Evolutionary conservation across 2,329 filamentous ascomycete species (phyloP), one percentile per base, ranked within the genome.

Genomic region (Trichothecium sympodiale): DNA sequence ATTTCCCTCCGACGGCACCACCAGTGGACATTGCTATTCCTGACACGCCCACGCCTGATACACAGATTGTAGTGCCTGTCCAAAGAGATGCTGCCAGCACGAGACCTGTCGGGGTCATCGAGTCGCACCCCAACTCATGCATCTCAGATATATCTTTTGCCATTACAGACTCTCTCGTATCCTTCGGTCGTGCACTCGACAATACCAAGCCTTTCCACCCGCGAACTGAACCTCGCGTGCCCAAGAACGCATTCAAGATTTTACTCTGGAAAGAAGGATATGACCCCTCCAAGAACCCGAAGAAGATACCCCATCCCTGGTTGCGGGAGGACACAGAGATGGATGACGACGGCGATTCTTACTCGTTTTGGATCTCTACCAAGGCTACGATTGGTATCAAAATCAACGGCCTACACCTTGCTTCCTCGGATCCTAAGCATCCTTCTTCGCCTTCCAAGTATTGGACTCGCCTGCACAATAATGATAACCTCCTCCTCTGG

Each of bases 191-290:
- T 17, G 73, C 74, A 0, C 62, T 59, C 1, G 64, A 69, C 15
- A 88, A 86, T 47, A 89, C 81, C 0, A 59, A 78, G 20, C 64
- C 78, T 3, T 84, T 87, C 48, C 57, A 70, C 1, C 64, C 78
- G 33, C 61, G 56, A 20, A 60, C 62, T 17, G 85, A 95, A 44
- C 69, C 66, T 3, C 79, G 78, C 13, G 75, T 96, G 26, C 85
- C 88, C 2, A 89, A 89, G 51, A 79, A 80, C 43, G 86, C 84
- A 1, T 76, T 94, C 46, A 80, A 83, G 48, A 64, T 95, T 27
- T 66, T 85, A 25, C 74, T 91, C 20, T 86, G 81, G 69, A 77
- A 74, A 37, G 70, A 77, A 1, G 74, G 73, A 9, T 79, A 80
- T 39, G 80, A 84, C 38, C 65, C 71, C 7, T 63, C 63, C 33